Percentiles rank a stretch among this genome's conserved stretches.
These are phyloP conservation scores for Bodo saltans DNA, from an alignment of 78 protist genomes.

Conservation along the genomic window DNA sequence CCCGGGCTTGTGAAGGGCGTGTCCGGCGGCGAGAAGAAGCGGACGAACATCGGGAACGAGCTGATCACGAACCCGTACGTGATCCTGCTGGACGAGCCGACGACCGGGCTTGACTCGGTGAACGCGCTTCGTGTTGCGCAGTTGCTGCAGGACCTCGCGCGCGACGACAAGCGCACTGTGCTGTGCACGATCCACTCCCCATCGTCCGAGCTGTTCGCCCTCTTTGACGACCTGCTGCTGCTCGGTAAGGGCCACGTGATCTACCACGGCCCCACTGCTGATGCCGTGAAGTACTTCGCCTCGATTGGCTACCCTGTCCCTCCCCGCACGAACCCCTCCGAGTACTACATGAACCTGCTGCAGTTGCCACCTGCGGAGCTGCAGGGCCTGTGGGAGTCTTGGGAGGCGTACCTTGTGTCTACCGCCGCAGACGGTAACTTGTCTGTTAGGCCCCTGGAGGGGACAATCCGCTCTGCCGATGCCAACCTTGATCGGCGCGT, in stretches of 20 bases:
- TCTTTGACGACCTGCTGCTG: conserved; percentile 31
- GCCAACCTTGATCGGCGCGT: background rate
- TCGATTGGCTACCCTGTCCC: conserved; percentile 41
- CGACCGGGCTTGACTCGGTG: conserved; percentile 59
- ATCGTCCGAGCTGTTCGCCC: conserved; percentile 15
- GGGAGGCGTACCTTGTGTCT: background rate
- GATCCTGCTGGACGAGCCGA: conserved; percentile 69
- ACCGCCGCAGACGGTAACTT: background rate
- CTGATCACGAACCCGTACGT: conserved; percentile 50
- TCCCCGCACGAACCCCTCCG: conserved; percentile 41
- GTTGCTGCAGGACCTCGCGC: conserved; percentile 33
- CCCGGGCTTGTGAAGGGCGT: conserved; percentile 31
- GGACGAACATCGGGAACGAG: conserved; percentile 46
- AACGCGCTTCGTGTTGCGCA: conserved; percentile 47
- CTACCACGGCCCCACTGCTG: conserved; percentile 9
- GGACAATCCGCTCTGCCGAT: background rate
- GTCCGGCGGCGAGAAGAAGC: conserved; percentile 66
- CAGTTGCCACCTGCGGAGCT: background rate
- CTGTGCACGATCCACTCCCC: conserved; percentile 63
- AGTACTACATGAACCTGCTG: conserved; percentile 26
- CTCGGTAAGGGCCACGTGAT: conserved; percentile 5
- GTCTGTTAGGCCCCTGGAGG: too few relatives aligned
- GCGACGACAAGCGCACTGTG: conserved; percentile 17
- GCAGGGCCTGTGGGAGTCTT: too few relatives aligned
- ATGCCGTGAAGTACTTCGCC: conserved; percentile 12